These are phyloP conservation scores for Tylopilus rubrobrunneus DNA, from an alignment of 768 basidiomycete genomes.

Conservation along the genomic window DNA sequence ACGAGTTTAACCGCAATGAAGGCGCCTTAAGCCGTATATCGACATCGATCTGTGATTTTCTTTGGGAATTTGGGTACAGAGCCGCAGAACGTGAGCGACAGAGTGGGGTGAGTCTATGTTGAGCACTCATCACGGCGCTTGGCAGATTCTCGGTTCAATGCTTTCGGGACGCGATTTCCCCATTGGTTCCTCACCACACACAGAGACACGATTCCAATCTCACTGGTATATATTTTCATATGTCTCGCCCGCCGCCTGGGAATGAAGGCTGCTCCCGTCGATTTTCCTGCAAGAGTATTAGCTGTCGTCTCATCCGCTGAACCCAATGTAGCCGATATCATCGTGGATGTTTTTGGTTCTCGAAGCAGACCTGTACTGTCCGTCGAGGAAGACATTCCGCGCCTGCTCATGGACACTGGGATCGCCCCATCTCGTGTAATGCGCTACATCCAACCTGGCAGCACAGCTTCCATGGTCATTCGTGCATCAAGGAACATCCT, in stretches of 20 bases:
- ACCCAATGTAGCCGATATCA: constrained; percentile 33
- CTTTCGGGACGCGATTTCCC: constrained; percentile 54
- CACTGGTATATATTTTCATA: constrained; percentile 56
- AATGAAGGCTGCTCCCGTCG: constrained; percentile 48
- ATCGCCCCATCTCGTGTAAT: constrained; percentile 16
- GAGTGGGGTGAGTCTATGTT: background rate
- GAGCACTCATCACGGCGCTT: background rate
- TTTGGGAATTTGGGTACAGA: constrained; percentile 46
- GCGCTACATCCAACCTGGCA: constrained; percentile 28
- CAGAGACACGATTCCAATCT: constrained; percentile 54
- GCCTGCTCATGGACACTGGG: constrained; percentile 26
- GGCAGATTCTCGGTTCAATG: constrained; percentile 37
- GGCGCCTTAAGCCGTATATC: constrained; percentile 29
- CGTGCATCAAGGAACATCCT: constrained; percentile 40
- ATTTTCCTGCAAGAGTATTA: constrained; percentile 55
- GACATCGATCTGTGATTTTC: constrained; percentile 45
- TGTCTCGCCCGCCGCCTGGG: constrained; percentile 50
- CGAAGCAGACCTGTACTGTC: constrained; percentile 32
- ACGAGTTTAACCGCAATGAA: constrained; percentile 32
- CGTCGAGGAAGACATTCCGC: constrained; percentile 34
- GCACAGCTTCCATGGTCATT: constrained; percentile 36
- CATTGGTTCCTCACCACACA: constrained; percentile 51
- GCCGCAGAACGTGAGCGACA: constrained; percentile 38
- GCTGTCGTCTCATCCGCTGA: constrained; percentile 43
- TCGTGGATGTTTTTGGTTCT: constrained; percentile 48